Conservation (phyloP, 768 basidiomycete species). For the Leccinum sublutescens region DNA sequence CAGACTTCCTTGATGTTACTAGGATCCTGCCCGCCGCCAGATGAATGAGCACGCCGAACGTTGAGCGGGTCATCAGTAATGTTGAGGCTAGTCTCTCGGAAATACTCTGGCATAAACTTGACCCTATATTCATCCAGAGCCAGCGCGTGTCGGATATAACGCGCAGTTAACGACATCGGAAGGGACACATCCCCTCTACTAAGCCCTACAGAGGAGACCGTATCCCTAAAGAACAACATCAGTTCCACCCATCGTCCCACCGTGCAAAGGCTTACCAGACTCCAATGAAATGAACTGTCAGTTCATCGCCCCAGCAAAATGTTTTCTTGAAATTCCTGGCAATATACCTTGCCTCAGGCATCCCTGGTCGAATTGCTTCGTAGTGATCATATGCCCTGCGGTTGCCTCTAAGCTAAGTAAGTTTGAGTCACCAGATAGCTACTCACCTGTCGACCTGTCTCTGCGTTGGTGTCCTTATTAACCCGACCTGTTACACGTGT, state of each 20-base stretch:
- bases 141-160: neutral
- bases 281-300: conserved; percentile 36
- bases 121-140: neutral
- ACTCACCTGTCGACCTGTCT: neutral
- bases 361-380: neutral
- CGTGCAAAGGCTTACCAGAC: conserved; percentile 39
- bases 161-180: conserved; percentile 52
- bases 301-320: neutral
- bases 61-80: conserved; percentile 2
- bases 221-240: conserved; percentile 42
- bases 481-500: neutral
- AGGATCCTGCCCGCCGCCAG: too few species aligned
- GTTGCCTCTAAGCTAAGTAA: neutral
- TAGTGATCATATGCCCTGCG: neutral
- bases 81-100: conserved; percentile 21
- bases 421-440: neutral
- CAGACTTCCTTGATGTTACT: conserved; percentile 33
- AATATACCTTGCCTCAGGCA: neutral
- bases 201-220: conserved; percentile 57
- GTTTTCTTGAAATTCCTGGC: neutral
- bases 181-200: conserved; percentile 42
- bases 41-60: neutral
- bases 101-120: neutral
- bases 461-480: neutral
- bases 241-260: neutral